Evolutionary conservation across 2,329 filamentous ascomycete species (phyloP), one percentile per base, ranked within the genome.

Genomic region (Stenocarpella maydis): DNA sequence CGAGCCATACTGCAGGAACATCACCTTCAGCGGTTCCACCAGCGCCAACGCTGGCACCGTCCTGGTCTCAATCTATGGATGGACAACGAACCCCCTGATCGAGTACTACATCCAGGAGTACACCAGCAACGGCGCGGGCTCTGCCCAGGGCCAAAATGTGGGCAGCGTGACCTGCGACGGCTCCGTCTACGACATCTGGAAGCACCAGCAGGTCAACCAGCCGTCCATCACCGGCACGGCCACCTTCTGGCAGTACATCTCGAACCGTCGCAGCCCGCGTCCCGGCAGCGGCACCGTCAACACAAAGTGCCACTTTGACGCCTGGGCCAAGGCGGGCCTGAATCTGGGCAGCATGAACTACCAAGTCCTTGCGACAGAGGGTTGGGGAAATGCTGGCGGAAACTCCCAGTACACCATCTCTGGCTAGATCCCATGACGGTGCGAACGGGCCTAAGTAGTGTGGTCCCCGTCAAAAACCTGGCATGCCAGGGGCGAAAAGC

Each of bases 191-290:
- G 75, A 79, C 61, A 75, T 81, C 69, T 80, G 75, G 73, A 74
- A 76, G 72, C 75, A 76, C 74, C 76, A 75, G 63, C 78, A 77
- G 67, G 75, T 77, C 72, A 83, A 84, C 76, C 78, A 80, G 74
- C 83, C 83, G 31, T 82, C 79, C 69, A 84, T 85, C 71, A 71
- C 79, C 50, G 84, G 84, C 69, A 86, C 83, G 37, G 67, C 75
- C 60, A 86, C 83, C 69, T 86, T 86, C 74, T 76, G 81, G 75
- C 84, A 86, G 79, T 86, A 82, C 77, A 84, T 82, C 79, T 83
- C 81, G 12, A 80, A 86, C 39, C 80, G 86, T 66, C 76, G 77
- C 53, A 74, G 71, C 63, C 82, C 86, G 79, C 80, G 84, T 28
- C 78, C 80, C 34, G 79, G 80, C 64, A 72, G 75, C 66, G 86